These are phyloP conservation scores for Quercus glauca DNA, from an alignment of 306 rosid species.

Conservation along the genomic window DNA sequence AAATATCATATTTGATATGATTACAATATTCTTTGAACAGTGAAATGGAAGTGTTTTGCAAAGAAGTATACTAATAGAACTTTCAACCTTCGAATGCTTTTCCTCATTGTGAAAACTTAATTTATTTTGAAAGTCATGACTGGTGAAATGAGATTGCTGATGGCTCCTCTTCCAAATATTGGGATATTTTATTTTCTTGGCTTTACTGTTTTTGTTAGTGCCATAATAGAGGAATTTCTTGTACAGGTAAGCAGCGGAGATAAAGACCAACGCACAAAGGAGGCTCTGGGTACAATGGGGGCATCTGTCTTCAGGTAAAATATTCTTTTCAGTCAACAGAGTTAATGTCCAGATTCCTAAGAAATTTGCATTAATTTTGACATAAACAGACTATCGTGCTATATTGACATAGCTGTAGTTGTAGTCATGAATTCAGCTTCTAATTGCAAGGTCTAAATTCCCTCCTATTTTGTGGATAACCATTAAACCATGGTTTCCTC, in stretches of 20 bases:
- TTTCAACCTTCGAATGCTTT: not conserved
- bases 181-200: not conserved
- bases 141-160: not conserved
- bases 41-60: not conserved
- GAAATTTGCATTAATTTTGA: not conserved
- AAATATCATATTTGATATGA: not conserved
- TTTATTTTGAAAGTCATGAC: not conserved
- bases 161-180: not conserved
- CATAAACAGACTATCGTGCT: not conserved
- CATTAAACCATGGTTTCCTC: not conserved
- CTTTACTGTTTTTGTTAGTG: not conserved
- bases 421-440: not conserved
- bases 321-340: not conserved
- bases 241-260: conserved; percentile 82
- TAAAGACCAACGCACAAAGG: conserved; percentile 72
- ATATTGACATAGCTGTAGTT: not conserved
- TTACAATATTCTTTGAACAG: not conserved
- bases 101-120: not conserved
- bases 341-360: not conserved
- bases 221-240: not conserved
- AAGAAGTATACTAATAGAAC: not conserved
- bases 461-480: not conserved
- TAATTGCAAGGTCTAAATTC: not conserved
- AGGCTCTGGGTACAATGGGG: conserved; percentile 95
- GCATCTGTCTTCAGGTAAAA: conserved; percentile 89